Percentiles rank a stretch among this genome's conserved stretches.
phyloP scores from a whole-genome alignment of 2,329 filamentous ascomycete genomes.

The Cucurbitaria berberidis region DNA sequence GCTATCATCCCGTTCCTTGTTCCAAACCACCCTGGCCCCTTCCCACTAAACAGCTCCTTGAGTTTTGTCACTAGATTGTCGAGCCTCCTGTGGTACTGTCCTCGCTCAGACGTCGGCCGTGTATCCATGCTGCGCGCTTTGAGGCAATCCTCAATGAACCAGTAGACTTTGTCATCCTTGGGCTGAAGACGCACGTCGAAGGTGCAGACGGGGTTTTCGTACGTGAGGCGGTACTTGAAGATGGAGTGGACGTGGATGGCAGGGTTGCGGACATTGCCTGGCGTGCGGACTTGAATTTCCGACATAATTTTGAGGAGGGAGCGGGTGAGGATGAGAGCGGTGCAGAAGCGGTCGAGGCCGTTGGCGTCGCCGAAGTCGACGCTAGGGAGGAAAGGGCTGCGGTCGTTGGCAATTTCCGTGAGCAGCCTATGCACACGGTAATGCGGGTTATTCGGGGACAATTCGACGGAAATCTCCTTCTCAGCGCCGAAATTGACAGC shows the following conservation, averaged over 20 bases:
- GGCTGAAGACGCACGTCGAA: conserved; percentile 47
- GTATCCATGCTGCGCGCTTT: conserved; percentile 26
- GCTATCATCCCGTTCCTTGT: conserved; percentile 48
- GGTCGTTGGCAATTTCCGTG: conserved; percentile 63
- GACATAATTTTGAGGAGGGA: conserved; percentile 69
- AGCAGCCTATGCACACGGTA: conserved; percentile 67
- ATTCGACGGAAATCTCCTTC: conserved; percentile 60
- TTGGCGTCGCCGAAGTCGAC: conserved; percentile 58
- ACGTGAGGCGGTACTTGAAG: conserved; percentile 49
- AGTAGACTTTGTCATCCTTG: conserved; percentile 43
- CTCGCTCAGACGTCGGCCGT: conserved; percentile 33
- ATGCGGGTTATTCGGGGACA: conserved; percentile 71
- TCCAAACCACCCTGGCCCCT: conserved; percentile 47
- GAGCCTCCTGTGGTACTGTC: conserved; percentile 33
- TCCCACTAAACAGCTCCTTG: conserved; percentile 39
- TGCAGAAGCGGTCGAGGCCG: conserved; percentile 62
- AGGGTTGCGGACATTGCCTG: conserved; percentile 34
- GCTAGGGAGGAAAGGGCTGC: conserved; percentile 61
- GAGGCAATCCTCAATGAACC: conserved; percentile 48
- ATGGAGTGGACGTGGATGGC: conserved; percentile 44
- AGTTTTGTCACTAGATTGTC: conserved; percentile 42
- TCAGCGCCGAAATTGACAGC: conserved; percentile 62
- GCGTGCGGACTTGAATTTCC: conserved; percentile 61
- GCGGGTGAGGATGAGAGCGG: conserved; percentile 66
- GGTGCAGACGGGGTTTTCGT: conserved; percentile 48